Percentiles rank a stretch among this genome's conserved stretches.
phyloP scores from a whole-genome alignment of 192 early-diverging fungal species.

The Lobulomyces angularis region DNA sequence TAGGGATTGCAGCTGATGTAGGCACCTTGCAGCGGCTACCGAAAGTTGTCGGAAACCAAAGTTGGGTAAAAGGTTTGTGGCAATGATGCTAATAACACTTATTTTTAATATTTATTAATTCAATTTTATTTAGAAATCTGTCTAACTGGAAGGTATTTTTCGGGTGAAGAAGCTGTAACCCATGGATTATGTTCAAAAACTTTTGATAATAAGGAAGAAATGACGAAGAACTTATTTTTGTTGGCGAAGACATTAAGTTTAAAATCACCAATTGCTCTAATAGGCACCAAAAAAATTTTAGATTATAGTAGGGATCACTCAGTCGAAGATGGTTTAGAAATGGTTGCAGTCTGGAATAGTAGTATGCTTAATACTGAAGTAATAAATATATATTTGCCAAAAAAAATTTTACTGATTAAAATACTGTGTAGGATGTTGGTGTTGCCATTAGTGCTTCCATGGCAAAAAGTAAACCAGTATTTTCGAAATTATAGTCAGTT shows the following conservation, averaged over 20 bases:
- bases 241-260: constrained; percentile 59
- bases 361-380: constrained; percentile 66
- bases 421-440: constrained; percentile 7
- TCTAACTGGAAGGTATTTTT: constrained; percentile 65
- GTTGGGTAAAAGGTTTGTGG: constrained; percentile 63
- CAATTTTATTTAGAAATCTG: constrained; percentile 70
- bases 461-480: constrained; percentile 10
- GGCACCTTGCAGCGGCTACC: constrained; percentile 90
- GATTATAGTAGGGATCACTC: constrained; percentile 53
- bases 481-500: constrained; percentile 7
- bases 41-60: constrained; percentile 83
- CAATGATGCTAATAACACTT: background rate
- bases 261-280: constrained; percentile 79
- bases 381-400: constrained; percentile 13
- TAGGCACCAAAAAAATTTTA: constrained; percentile 64
- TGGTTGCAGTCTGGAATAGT: constrained; percentile 80
- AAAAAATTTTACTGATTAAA: background rate
- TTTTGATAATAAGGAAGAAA: constrained; percentile 21
- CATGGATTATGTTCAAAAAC: constrained; percentile 52
- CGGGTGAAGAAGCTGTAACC: constrained; percentile 45
- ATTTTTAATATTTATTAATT: constrained; percentile 4
- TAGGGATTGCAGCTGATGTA: constrained; percentile 86
- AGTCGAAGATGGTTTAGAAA: constrained; percentile 74
- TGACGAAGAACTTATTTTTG: constrained; percentile 10
- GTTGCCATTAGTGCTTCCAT: constrained; percentile 1